Conservation (phyloP, 805 yeast species). For the Candida easanensis region DNA sequence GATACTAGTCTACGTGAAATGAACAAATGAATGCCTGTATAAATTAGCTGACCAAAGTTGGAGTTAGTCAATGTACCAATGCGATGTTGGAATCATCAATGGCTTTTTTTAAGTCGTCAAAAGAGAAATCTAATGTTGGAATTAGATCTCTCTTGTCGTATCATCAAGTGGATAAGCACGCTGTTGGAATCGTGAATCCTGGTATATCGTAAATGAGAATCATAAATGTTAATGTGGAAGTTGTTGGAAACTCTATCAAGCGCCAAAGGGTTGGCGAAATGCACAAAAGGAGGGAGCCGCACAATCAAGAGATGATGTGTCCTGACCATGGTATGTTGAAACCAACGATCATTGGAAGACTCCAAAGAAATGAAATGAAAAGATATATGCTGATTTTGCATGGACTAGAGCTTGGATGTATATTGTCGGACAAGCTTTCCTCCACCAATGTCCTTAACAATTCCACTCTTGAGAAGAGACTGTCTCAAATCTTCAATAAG, state of each 20-base stretch:
- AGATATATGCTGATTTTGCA: not conserved
- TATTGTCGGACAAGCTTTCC: slow-evolving; percentile 23
- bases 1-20: too few relatives aligned
- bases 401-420: slow-evolving; percentile 21
- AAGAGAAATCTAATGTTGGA: slow-evolving; percentile 16
- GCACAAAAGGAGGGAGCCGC: not conserved
- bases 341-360: slow-evolving; percentile 3
- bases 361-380: not conserved
- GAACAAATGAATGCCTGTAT: too few relatives aligned
- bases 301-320: not conserved
- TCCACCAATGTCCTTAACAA: slow-evolving; percentile 34
- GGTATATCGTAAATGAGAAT: slow-evolving; percentile 1
- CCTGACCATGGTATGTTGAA: slow-evolving; percentile 9
- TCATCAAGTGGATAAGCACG: slow-evolving; percentile 6
- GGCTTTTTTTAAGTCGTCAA: slow-evolving; percentile 3
- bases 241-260: slow-evolving; percentile 10
- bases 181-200: slow-evolving; percentile 13
- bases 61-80: slow-evolving; percentile 8
- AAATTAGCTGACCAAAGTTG: slow-evolving; percentile 15
- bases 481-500: slow-evolving; percentile 74
- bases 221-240: not conserved
- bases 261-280: not conserved
- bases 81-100: slow-evolving; percentile 23
- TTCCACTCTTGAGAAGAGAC: slow-evolving; percentile 69
- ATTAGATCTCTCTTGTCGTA: slow-evolving; percentile 6